These are phyloP conservation scores for Boletus vinaceobasis DNA, from an alignment of 768 basidiomycete genomes.

Conservation along the genomic window DNA sequence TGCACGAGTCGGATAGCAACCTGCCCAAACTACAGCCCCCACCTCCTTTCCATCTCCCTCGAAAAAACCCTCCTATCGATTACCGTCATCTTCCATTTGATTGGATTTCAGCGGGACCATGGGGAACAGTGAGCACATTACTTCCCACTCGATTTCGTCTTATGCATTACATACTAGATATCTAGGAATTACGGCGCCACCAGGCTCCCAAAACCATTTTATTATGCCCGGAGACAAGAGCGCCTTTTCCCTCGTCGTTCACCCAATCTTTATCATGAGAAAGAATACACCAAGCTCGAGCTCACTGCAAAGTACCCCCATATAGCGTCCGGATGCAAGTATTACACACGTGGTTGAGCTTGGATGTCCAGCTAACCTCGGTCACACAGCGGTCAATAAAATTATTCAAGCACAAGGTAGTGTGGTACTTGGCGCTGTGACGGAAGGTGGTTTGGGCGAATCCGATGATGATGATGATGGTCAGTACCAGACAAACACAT, in stretches of 20 bases:
- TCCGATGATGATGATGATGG: slow-evolving; percentile 21
- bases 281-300: slow-evolving; percentile 24
- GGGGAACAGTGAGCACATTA: slow-evolving; percentile 21
- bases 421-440: slow-evolving; percentile 45
- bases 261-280: slow-evolving; percentile 24
- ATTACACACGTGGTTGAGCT: background rate
- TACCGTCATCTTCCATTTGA: slow-evolving; percentile 16
- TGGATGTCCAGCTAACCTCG: background rate
- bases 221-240: slow-evolving; percentile 23
- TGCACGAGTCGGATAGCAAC: background rate
- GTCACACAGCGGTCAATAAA: slow-evolving; percentile 45
- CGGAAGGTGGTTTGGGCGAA: slow-evolving; percentile 44
- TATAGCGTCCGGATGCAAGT: slow-evolving; percentile 42
- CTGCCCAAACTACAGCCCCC: background rate
- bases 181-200: slow-evolving; percentile 10
- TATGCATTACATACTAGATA: slow-evolving; percentile 7
- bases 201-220: slow-evolving; percentile 22
- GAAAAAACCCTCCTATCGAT: slow-evolving; percentile 18
- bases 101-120: slow-evolving; percentile 12
- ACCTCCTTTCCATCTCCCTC: slow-evolving; percentile 11
- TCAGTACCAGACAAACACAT: slow-evolving; percentile 12
- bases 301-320: slow-evolving; percentile 37
- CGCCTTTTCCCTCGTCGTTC: slow-evolving; percentile 15
- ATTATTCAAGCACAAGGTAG: slow-evolving; percentile 44
- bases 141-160: background rate